Base-by-base conservation (phyloP, 1,284 basidiomycete genomes). In the Cryptococcus hybrid region DNA sequence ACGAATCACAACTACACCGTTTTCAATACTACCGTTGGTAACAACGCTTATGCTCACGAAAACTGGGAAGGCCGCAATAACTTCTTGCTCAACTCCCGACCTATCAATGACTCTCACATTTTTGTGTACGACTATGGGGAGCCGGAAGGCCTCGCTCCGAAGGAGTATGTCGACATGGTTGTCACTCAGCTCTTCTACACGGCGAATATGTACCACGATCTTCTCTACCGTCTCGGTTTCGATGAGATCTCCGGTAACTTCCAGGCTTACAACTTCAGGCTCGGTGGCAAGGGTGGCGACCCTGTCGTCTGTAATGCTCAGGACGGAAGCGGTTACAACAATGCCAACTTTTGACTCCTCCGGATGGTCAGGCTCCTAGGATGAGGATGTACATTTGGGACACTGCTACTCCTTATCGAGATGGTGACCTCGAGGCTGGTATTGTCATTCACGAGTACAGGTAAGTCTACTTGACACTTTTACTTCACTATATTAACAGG, bases 371-470 rank as follows among this genome's bases (percentile, higher is more conserved):
- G 80, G 86, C 88, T 67, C 90, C 90, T 7, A 86, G 90, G 58
- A 93, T 94, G 89, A 84, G 94, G 66, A 97, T 97, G 95, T 97
- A 95, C 80, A 81, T 93, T 47, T 97, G 94, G 94, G 89, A 90
- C 78, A 91, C 89, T 0, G 88, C 86, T 7, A 82, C 84, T 24
- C 93, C 94, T 1, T 95, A 88, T 81, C 83, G 93, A 34, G 94
- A 98, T 70, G 94, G 95, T 47, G 93, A 96, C 69, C 83, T 97
- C 55, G 95, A 98, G 77, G 90, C 90, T 48, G 92, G 91, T 53
- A 94, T 94, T 61, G 90, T 94, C 67, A 91, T 94, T 61, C 91
- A 94, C 78, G 92, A 93, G 79, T 78, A 89, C 70, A 66, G 30
- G 30, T 30, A 30, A 3, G 30, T 30, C 30, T 30, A 4, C 30